Evolutionary conservation across 1,139 yeast species (phyloP), one percentile per base, ranked within the genome.

Genomic region (Pneumocystis murina): DNA sequence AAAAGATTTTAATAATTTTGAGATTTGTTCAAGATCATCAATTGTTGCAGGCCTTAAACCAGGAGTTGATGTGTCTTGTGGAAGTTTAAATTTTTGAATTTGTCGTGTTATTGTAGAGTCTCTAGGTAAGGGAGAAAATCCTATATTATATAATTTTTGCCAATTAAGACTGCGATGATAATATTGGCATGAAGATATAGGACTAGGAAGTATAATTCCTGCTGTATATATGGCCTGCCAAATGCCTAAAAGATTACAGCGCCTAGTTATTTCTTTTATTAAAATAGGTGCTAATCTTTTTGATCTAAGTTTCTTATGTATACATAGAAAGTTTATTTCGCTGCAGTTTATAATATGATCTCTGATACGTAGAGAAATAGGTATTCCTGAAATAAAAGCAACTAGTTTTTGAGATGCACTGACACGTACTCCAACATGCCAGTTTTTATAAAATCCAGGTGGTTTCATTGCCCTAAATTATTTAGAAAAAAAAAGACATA

Each of bases 191-290:
- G 89, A 84, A n/a, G 95, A 78, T 8, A 92, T 82, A 0, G 99
- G 99, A 30, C 92, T 85, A 24, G 99, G 99, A 66, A 92, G 79
- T 5, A 89, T 84, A 6, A 85, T 82, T 6, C 98, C 98, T 0
- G 94, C 96, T 14, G 99, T 91, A 74, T 89, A 90, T 66, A 94
- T 79, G 0, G 98, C 98, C 74, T 92, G 97, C 97, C 97, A 92
- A 66, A 91, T 86, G 65, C 87, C 82, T 61, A 80, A 80, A 68
- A 82, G 80, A 75, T 94, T 92, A 68, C 92, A 95, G 69, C 97
- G 81, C 72, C 99, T 82, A 3, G 98, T 92, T 68, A 92, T 87
- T 75, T 92, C 99, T 71, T 87, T 87, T 74, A 92, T 92, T 72
- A 92, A 78, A 17, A 92, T 87, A 0, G 99, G 99, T 0, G 98